A percentile compares a stretch with the other conserved stretches of the same genome.
phyloP scores from a whole-genome alignment of 208 protist genomes.

The Leishmania tarentolae region DNA sequence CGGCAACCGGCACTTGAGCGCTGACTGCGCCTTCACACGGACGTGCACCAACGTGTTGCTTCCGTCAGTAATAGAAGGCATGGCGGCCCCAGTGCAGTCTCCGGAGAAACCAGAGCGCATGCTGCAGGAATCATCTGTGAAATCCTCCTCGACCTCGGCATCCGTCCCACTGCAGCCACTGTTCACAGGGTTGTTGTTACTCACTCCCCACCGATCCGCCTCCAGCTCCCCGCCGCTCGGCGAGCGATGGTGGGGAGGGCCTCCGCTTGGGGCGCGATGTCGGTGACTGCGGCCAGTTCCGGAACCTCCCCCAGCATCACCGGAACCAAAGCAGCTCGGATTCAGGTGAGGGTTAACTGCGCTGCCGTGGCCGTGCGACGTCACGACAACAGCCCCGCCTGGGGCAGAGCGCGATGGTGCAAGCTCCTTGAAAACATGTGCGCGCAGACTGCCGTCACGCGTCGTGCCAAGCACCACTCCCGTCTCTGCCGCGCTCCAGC shows the following conservation, averaged over 20 bases:
- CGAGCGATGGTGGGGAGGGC: neutral
- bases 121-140: conserved; percentile 28
- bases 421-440: conserved; percentile 43
- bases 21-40: conserved; percentile 24
- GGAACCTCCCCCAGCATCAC: neutral
- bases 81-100: conserved; percentile 12
- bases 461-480: conserved; percentile 55
- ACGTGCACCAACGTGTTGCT: conserved; percentile 21
- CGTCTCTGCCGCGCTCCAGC: conserved; percentile 46
- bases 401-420: neutral
- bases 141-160: conserved; percentile 30
- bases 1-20: conserved; percentile 42
- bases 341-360: neutral
- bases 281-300: conserved; percentile 17
- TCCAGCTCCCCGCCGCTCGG: conserved; percentile 13
- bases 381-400: conserved; percentile 1
- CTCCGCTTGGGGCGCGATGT: conserved; percentile 13
- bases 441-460: conserved; percentile 41
- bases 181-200: neutral
- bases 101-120: conserved; percentile 17
- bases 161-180: conserved; percentile 30
- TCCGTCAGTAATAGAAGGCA: conserved; percentile 17
- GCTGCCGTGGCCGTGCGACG: conserved; percentile 1
- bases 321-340: conserved; percentile 3
- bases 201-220: conserved; percentile 22